Conservation (phyloP, 306 rosid genomes). For the Geum urbanum region DNA sequence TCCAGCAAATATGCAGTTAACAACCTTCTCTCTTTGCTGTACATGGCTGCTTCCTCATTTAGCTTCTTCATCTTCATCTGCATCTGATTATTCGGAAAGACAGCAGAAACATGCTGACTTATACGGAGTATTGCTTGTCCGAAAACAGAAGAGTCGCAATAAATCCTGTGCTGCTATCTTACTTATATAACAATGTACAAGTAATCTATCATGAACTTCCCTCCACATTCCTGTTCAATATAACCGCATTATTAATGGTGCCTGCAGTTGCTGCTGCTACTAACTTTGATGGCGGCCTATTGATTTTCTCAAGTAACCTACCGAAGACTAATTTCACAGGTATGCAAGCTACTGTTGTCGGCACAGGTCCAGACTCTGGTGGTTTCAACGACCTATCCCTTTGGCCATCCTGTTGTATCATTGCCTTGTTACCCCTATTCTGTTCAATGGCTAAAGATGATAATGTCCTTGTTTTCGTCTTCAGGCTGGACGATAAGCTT, state of each 20-base stretch:
- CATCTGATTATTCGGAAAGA: conserved; percentile 15
- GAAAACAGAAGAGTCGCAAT: conserved; percentile 13
- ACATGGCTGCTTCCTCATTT: conserved; percentile 22
- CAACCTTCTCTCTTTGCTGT: conserved; percentile 5
- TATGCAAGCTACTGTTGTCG: conserved; percentile 91
- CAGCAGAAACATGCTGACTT: not conserved
- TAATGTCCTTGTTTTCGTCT: conserved; percentile 92
- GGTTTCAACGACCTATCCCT: conserved; percentile 67
- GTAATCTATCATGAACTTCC: conserved; percentile 57
- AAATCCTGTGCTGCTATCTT: conserved; percentile 32
- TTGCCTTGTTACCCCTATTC: conserved; percentile 47
- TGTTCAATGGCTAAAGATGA: conserved; percentile 73
- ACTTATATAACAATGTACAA: conserved; percentile 65
- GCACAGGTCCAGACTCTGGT: conserved; percentile 51
- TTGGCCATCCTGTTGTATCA: conserved; percentile 40
- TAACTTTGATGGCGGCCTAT: conserved; percentile 83
- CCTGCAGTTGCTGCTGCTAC: conserved; percentile 8
- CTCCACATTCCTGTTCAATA: conserved; percentile 56
- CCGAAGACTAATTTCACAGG: conserved; percentile 91
- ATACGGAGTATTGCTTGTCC: conserved; percentile 2
- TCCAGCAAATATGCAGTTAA: too few relatives aligned
- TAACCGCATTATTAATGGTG: conserved; percentile 41
- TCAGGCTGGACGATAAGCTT: conserved; percentile 74
- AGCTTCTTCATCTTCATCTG: conserved; percentile 13
- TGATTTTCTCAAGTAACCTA: conserved; percentile 98